phyloP scores from a whole-genome alignment of 2,329 filamentous ascomycete genomes.

The Botryotinia convoluta region DNA sequence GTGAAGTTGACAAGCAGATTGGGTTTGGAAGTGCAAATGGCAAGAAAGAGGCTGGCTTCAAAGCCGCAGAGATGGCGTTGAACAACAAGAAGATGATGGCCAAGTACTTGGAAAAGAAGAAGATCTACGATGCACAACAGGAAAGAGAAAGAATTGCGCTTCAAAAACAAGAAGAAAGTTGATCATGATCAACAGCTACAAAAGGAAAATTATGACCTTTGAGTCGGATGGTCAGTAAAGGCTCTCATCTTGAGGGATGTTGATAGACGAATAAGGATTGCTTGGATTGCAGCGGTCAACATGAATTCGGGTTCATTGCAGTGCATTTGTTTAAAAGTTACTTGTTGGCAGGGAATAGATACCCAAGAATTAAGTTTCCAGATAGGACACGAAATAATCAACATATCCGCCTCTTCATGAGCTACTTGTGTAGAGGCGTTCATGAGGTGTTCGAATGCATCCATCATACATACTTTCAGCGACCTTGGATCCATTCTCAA shows the following conservation, averaged over 20 bases:
- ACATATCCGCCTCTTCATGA: not conserved
- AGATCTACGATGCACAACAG: constrained; percentile 43
- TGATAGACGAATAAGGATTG: not conserved
- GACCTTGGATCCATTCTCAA: not conserved
- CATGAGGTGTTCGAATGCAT: constrained; percentile 12
- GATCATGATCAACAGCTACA: not conserved
- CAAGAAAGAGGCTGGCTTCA: constrained; percentile 67
- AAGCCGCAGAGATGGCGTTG: constrained; percentile 63
- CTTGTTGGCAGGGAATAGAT: not conserved
- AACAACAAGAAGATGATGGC: constrained; percentile 60
- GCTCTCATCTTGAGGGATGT: not conserved
- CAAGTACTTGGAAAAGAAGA: constrained; percentile 47
- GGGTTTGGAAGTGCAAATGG: constrained; percentile 62
- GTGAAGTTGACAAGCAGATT: constrained; percentile 57
- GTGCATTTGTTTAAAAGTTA: not conserved
- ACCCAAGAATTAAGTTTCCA: not conserved
- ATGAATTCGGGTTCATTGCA: not conserved
- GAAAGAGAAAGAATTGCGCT: constrained; percentile 31
- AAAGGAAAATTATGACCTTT: not conserved
- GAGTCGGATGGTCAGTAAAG: not conserved
- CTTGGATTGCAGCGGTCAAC: not conserved
- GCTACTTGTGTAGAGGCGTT: constrained; percentile 1
- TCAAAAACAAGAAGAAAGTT: constrained; percentile 17
- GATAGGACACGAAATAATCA: not conserved
- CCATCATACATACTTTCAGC: constrained; percentile 14